Conservation (phyloP, 192 early-diverging fungal species). For the Coemansia sp. region DNA sequence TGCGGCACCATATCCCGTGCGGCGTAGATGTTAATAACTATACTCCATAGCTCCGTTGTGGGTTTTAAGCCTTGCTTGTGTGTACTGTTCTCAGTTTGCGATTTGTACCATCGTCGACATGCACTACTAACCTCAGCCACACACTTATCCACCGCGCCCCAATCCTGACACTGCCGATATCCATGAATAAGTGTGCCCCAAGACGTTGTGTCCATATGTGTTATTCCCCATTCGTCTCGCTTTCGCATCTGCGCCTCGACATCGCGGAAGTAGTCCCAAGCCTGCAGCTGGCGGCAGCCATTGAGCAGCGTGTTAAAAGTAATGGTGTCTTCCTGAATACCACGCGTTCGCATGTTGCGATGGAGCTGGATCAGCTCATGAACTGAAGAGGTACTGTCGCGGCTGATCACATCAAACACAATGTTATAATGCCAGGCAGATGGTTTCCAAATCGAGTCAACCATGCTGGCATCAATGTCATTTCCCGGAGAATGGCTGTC, state of each 20-base stretch:
- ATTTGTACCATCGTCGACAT: slow-evolving; percentile 21
- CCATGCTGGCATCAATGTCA: background rate
- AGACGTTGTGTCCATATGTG: slow-evolving; percentile 38
- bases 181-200: slow-evolving; percentile 49
- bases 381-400: slow-evolving; percentile 17
- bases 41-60: slow-evolving; percentile 34
- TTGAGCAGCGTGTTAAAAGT: slow-evolving; percentile 52
- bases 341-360: slow-evolving; percentile 27
- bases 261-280: slow-evolving; percentile 32
- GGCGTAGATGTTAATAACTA: slow-evolving; percentile 34
- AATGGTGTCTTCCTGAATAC: slow-evolving; percentile 34
- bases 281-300: slow-evolving; percentile 31
- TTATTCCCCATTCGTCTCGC: slow-evolving; percentile 38
- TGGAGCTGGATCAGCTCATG: slow-evolving; percentile 31
- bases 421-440: slow-evolving; percentile 38
- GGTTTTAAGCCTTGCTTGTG: slow-evolving; percentile 16
- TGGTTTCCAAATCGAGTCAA: slow-evolving; percentile 26
- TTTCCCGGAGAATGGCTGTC: slow-evolving; percentile 3
- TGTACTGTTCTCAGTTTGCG: background rate
- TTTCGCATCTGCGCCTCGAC: slow-evolving; percentile 32
- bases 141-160: slow-evolving; percentile 35
- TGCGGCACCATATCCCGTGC: slow-evolving; percentile 40
- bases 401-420: slow-evolving; percentile 36
- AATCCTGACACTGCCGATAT: slow-evolving; percentile 33
- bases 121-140: slow-evolving; percentile 16